A percentile compares a stretch with the other conserved stretches of the same genome.
Evolutionary conservation across 2,329 filamentous ascomycete genomes (phyloP).

Genomic region (Aspergillus terreus): DNA sequence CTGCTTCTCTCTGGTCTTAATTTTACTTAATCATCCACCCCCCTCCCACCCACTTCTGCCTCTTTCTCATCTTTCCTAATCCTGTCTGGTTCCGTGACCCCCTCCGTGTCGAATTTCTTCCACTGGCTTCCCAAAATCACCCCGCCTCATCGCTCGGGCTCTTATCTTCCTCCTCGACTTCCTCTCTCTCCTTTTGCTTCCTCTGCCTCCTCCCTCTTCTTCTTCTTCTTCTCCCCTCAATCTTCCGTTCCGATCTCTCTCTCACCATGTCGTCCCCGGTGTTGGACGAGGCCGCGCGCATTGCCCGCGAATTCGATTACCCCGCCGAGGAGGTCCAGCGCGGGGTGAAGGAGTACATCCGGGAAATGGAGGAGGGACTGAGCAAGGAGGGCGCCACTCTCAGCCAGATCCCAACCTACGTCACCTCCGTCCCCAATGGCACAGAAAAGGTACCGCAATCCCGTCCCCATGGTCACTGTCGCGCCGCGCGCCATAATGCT

Average conservation of each 20-base stretch:
- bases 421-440: constrained; percentile 92
- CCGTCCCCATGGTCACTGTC: neutral
- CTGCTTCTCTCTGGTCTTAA: neutral
- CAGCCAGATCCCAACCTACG: constrained; percentile 96
- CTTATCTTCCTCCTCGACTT: constrained; percentile 4
- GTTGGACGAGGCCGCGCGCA: constrained; percentile 68
- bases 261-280: constrained; percentile 36
- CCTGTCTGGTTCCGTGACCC: neutral
- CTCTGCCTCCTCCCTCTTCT: constrained; percentile 5
- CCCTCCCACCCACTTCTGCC: neutral
- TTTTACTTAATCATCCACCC: neutral
- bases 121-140: constrained; percentile 1
- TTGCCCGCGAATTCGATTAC: constrained; percentile 84
- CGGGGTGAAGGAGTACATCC: constrained; percentile 79
- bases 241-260: neutral
- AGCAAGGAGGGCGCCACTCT: constrained; percentile 72
- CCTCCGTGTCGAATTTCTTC: constrained; percentile 1
- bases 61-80: neutral
- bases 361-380: constrained; percentile 83
- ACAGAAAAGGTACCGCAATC: constrained; percentile 74
- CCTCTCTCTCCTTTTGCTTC: neutral
- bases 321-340: constrained; percentile 71
- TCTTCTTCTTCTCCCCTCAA: neutral
- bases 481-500: constrained; percentile 18
- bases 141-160: neutral